Evolutionary conservation across 129 eudicot genomes (phyloP).

Genomic region (Chrysanthemum makinoi): DNA sequence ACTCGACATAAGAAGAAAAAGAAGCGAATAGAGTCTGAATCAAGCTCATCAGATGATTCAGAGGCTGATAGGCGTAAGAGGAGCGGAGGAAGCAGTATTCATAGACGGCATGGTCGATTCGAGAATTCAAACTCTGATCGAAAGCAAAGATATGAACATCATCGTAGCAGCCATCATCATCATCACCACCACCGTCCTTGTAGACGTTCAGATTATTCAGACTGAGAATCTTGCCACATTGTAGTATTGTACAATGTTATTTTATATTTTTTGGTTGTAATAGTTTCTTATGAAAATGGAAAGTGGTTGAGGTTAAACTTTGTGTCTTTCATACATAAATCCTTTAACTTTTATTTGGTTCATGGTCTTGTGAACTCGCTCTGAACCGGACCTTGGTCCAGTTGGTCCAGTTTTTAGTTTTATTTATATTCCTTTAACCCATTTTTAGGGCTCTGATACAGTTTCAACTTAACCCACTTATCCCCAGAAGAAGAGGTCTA

Average conservation of each 20-base stretch:
- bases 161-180: constrained; percentile 22
- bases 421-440: no score
- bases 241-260: not conserved
- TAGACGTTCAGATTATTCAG: constrained; percentile 26
- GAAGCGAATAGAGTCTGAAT: constrained; percentile 31
- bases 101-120: constrained; percentile 26
- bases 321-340: not conserved
- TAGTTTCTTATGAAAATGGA: not conserved
- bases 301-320: not conserved
- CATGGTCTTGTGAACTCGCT: not conserved
- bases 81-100: constrained; percentile 24
- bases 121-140: constrained; percentile 40
- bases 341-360: not conserved
- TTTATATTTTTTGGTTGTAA: not conserved
- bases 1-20: constrained; percentile 37
- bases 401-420: no score
- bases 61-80: constrained; percentile 41
- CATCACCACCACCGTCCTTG: constrained; percentile 25
- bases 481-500: no score
- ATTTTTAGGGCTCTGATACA: no score
- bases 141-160: constrained; percentile 22
- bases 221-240: constrained; percentile 19
- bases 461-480: no score
- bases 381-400: no score
- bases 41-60: constrained; percentile 48